Conservation (phyloP, 1,139 yeast genomes). For the Suhomyces terraborum region DNA sequence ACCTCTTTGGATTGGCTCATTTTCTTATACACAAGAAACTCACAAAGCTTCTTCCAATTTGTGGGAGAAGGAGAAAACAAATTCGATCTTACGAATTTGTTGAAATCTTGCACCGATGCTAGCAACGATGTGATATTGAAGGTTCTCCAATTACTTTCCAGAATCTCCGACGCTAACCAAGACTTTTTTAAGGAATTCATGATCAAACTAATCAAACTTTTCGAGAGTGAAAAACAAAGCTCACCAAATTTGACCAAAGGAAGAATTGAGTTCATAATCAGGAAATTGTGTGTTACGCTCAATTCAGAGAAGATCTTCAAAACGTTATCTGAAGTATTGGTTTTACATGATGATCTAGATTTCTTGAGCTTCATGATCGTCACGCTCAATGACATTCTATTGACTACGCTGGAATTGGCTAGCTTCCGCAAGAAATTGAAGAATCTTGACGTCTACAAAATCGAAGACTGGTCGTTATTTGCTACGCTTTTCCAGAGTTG, state of each 20-base stretch:
- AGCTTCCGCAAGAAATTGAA: constrained; percentile 68
- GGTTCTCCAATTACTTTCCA: constrained; percentile 75
- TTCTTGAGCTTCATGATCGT: constrained; percentile 84
- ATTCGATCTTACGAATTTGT: constrained; percentile 69
- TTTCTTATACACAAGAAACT: constrained; percentile 75
- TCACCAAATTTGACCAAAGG: constrained; percentile 45
- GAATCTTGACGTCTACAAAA: constrained; percentile 43
- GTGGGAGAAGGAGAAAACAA: constrained; percentile 25
- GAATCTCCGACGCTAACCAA: constrained; percentile 79
- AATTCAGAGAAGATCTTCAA: constrained; percentile 83
- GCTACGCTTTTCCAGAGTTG: constrained; percentile 82
- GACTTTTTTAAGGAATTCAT: constrained; percentile 77
- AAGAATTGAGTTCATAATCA: constrained; percentile 81
- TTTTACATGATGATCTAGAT: constrained; percentile 56
- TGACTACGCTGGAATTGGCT: constrained; percentile 84
- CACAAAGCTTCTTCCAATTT: constrained; percentile 58
- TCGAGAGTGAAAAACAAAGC: constrained; percentile 45
- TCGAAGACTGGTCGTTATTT: constrained; percentile 73
- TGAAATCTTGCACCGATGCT: constrained; percentile 82
- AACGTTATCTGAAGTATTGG: constrained; percentile 73
- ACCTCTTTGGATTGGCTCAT: constrained; percentile 92
- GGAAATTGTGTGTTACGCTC: constrained; percentile 80
- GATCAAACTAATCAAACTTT: constrained; percentile 66
- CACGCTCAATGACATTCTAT: constrained; percentile 79
- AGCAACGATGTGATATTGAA: constrained; percentile 82